Conservation (phyloP, 2,329 filamentous ascomycete genomes). For the Verticillium isaacii region DNA sequence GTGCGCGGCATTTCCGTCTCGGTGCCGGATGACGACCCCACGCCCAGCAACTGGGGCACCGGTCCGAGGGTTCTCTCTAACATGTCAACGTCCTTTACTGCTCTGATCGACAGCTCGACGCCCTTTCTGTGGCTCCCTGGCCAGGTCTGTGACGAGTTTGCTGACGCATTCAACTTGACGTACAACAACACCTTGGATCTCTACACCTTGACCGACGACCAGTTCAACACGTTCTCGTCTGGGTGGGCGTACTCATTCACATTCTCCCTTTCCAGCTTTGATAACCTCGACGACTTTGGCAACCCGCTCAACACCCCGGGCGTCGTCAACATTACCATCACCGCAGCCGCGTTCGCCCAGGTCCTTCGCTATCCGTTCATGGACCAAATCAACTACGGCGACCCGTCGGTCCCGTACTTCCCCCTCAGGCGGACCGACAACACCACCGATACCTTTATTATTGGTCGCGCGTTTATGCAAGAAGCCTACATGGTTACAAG, state of each 20-base stretch:
- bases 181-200: slow-evolving; percentile 60
- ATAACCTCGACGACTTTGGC: slow-evolving; percentile 49
- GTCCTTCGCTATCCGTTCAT: slow-evolving; percentile 45
- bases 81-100: slow-evolving; percentile 43
- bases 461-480: slow-evolving; percentile 67
- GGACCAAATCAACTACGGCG: slow-evolving; percentile 36
- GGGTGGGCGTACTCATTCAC: slow-evolving; percentile 43
- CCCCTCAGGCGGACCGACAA: slow-evolving; percentile 53
- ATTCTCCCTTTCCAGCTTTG: slow-evolving; percentile 51
- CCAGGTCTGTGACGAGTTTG: slow-evolving; percentile 59
- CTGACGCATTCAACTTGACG: slow-evolving; percentile 56
- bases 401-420: slow-evolving; percentile 55
- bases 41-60: slow-evolving; percentile 32
- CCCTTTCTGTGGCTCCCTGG: slow-evolving; percentile 61
- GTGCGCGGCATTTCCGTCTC: slow-evolving; percentile 52
- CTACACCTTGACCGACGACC: slow-evolving; percentile 58
- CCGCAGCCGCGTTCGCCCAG: slow-evolving; percentile 45
- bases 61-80: slow-evolving; percentile 30
- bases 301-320: slow-evolving; percentile 41
- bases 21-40: slow-evolving; percentile 21
- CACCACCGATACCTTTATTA: slow-evolving; percentile 43
- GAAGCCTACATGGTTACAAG: slow-evolving; percentile 58
- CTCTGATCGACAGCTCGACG: slow-evolving; percentile 59
- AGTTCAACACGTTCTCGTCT: slow-evolving; percentile 27
- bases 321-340: slow-evolving; percentile 53